Evolutionary conservation across 192 early-diverging fungal genomes (phyloP).

Genomic region (Backusella parvicylindrica): DNA sequence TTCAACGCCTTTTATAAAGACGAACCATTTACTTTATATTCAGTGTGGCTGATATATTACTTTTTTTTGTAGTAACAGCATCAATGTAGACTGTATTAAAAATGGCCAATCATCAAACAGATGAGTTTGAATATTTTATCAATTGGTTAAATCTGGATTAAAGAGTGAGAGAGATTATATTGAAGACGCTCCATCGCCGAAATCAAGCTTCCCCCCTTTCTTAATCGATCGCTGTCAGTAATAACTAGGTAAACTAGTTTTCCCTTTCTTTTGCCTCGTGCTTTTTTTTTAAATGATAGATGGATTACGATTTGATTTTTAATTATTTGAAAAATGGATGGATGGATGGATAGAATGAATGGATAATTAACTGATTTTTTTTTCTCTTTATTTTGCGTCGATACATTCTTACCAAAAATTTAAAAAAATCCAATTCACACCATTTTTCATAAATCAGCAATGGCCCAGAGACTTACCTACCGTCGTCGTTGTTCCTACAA

Average conservation of each 20-base stretch:
- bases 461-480: conserved; percentile 83
- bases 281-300: background rate
- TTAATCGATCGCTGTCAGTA: conserved; percentile 17
- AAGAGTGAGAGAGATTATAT: background rate
- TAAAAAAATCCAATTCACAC: background rate
- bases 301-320: background rate
- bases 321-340: background rate
- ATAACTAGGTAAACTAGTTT: conserved; percentile 8
- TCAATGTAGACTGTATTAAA: background rate
- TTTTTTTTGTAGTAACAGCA: background rate
- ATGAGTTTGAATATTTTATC: background rate
- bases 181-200: background rate
- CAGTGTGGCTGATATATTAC: too few relatives aligned
- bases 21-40: too few relatives aligned
- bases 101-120: background rate
- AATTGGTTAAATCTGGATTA: background rate
- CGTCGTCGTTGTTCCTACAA: conserved; percentile 84
- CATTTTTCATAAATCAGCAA: conserved; percentile 24
- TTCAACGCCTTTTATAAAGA: too few relatives aligned
- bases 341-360: conserved; percentile 3
- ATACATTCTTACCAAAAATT: background rate
- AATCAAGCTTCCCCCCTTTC: conserved; percentile 2
- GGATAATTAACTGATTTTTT: conserved; percentile 5
- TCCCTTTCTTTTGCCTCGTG: background rate
- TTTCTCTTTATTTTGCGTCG: background rate